Percentiles rank a stretch among this genome's conserved stretches.
These are phyloP conservation scores for Tolypocladium sp. DNA, from an alignment of 2,329 filamentous ascomycete species.

Conservation along the genomic window DNA sequence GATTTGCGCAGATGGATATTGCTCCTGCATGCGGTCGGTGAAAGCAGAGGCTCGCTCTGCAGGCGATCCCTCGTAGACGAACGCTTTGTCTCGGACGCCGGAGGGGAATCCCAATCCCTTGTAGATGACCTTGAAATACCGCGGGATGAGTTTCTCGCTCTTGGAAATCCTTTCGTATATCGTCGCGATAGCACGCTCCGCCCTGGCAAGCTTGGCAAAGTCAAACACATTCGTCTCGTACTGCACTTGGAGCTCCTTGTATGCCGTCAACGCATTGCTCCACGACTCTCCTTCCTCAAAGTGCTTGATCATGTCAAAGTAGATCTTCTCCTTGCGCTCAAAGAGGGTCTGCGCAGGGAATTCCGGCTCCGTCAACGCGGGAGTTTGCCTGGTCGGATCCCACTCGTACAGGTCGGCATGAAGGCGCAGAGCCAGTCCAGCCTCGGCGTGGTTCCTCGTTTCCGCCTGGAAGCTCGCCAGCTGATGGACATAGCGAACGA, in stretches of 20 bases:
- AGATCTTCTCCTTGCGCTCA: slow-evolving; percentile 84
- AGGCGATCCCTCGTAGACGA: slow-evolving; percentile 76
- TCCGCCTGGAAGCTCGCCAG: slow-evolving; percentile 69
- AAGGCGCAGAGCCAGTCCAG: slow-evolving; percentile 77
- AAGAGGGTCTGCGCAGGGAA: slow-evolving; percentile 81
- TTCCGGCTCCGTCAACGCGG: slow-evolving; percentile 61
- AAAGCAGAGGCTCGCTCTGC: slow-evolving; percentile 73
- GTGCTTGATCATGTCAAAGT: slow-evolving; percentile 89
- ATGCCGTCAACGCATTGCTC: slow-evolving; percentile 78
- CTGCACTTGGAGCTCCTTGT: slow-evolving; percentile 83
- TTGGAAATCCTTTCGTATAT: slow-evolving; percentile 85
- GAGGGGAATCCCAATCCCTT: slow-evolving; percentile 81
- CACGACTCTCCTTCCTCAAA: slow-evolving; percentile 93
- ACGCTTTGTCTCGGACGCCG: slow-evolving; percentile 78
- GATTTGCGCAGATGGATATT: slow-evolving; percentile 79
- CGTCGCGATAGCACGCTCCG: slow-evolving; percentile 81
- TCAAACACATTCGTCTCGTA: slow-evolving; percentile 88
- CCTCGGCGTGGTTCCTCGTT: slow-evolving; percentile 73
- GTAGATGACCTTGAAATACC: slow-evolving; percentile 89
- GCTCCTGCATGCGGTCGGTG: slow-evolving; percentile 83
- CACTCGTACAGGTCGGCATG: slow-evolving; percentile 91
- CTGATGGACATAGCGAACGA: slow-evolving; percentile 91
- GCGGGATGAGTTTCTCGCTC: slow-evolving; percentile 66
- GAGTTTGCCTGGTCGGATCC: slow-evolving; percentile 62
- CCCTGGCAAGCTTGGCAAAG: slow-evolving; percentile 81